These are phyloP conservation scores for Arabidopsis suecica DNA, from an alignment of 345 rosid species.

Conservation along the genomic window DNA sequence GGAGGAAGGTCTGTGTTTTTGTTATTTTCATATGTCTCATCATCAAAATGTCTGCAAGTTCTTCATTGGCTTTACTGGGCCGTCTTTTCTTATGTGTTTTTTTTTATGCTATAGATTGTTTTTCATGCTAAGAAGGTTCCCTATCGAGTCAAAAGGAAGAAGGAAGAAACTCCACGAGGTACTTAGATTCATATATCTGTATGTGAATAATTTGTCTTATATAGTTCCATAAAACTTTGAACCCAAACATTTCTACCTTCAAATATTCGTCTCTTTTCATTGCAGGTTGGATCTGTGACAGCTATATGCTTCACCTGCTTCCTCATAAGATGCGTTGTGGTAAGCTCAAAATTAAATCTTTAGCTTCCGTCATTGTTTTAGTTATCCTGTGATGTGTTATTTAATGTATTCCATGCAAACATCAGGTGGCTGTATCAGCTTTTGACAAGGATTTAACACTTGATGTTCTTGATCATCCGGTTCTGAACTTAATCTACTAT, in stretches of 20 bases:
- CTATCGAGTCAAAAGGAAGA: slow-evolving; percentile 98
- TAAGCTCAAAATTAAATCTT: slow-evolving; percentile 46
- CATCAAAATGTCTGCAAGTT: slow-evolving; percentile 21
- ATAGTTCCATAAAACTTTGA: slow-evolving; percentile 12
- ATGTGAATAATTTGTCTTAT: slow-evolving; percentile 13
- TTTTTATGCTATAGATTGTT: slow-evolving; percentile 63
- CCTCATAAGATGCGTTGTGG: slow-evolving; percentile 92
- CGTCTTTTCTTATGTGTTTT: slow-evolving; percentile 20
- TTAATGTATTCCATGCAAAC: neutral
- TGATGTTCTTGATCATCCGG: slow-evolving; percentile 89
- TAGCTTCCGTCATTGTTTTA: neutral
- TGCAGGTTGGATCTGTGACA: slow-evolving; percentile 98
- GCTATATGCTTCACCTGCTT: slow-evolving; percentile 97
- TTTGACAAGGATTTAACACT: slow-evolving; percentile 76
- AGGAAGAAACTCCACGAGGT: slow-evolving; percentile 99
- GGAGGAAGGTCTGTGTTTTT: slow-evolving; percentile 87
- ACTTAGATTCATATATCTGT: slow-evolving; percentile 21
- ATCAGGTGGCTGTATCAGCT: slow-evolving; percentile 85
- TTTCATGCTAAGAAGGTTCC: slow-evolving; percentile 94
- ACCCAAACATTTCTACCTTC: neutral
- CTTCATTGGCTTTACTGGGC: slow-evolving; percentile 12
- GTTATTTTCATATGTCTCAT: slow-evolving; percentile 13
- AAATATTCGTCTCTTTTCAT: neutral
- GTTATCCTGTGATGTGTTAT: neutral
- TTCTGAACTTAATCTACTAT: slow-evolving; percentile 90